Evolutionary conservation across 2,329 filamentous ascomycete species (phyloP).

Genomic region (Drechslerella stenobrocha): DNA sequence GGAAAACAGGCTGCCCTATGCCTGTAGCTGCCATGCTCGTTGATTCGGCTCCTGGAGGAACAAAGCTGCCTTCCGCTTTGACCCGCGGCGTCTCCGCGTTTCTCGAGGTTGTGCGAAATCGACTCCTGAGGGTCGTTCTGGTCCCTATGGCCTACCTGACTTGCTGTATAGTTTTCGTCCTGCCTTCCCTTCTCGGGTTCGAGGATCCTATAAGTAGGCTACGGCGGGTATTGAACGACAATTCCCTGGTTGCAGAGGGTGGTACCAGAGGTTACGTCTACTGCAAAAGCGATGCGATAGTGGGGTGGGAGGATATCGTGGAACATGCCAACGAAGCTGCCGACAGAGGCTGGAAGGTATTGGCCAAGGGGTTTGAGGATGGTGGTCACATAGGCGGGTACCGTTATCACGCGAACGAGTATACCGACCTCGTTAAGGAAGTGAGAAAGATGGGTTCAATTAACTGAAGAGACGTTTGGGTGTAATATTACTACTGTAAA

Average conservation of each 20-base stretch:
- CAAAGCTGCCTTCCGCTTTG: slow-evolving; percentile 32
- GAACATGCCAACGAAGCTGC: slow-evolving; percentile 35
- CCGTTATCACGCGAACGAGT: slow-evolving; percentile 32
- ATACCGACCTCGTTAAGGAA: slow-evolving; percentile 22
- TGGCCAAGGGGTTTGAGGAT: slow-evolving; percentile 16
- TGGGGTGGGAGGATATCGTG: slow-evolving; percentile 32
- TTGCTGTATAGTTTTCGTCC: slow-evolving; percentile 7
- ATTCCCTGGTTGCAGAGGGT: slow-evolving; percentile 32
- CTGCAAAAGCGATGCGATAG: slow-evolving; percentile 34
- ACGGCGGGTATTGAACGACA: slow-evolving; percentile 33
- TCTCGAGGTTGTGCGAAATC: slow-evolving; percentile 20
- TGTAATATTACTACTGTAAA: too few relatives aligned
- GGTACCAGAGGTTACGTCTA: slow-evolving; percentile 28
- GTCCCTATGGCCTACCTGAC: slow-evolving; percentile 23
- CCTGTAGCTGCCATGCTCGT: slow-evolving; percentile 21
- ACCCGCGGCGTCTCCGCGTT: slow-evolving; percentile 34
- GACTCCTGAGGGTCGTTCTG: slow-evolving; percentile 13
- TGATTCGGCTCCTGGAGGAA: slow-evolving; percentile 37
- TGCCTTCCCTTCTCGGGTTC: slow-evolving; percentile 19
- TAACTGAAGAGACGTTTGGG: too few relatives aligned
- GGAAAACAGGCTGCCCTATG: slow-evolving; percentile 21
- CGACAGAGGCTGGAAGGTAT: slow-evolving; percentile 37
- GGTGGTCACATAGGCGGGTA: slow-evolving; percentile 36
- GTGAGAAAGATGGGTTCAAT: slow-evolving; percentile 3
- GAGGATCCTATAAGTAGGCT: slow-evolving; percentile 32